Conservation (phyloP, 2,329 filamentous ascomycete species). For the Fonsecaea pugnacius region DNA sequence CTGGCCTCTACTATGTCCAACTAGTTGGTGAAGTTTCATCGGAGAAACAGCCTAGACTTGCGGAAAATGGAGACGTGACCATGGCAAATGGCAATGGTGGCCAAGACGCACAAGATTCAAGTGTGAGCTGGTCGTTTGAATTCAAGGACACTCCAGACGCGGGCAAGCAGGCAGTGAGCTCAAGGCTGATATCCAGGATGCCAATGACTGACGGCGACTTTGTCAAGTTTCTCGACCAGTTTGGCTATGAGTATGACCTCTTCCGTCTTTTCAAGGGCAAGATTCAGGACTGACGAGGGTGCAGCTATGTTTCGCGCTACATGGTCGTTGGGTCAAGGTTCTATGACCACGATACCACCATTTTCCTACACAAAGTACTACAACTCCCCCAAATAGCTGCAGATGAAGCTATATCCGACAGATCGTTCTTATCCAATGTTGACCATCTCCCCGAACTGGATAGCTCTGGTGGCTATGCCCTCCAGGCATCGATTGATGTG, state of each 20-base stretch:
- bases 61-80: conserved; percentile 20
- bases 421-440: conserved; percentile 42
- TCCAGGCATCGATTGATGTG: conserved; percentile 63
- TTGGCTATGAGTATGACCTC: conserved; percentile 57
- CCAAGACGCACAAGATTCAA: conserved; percentile 5
- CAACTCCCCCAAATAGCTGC: conserved; percentile 47
- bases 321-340: conserved; percentile 62
- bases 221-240: conserved; percentile 55
- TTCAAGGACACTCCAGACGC: conserved; percentile 57
- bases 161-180: conserved; percentile 58
- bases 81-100: conserved; percentile 22
- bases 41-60: background rate
- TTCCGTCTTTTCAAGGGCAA: background rate
- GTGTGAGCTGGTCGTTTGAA: conserved; percentile 48
- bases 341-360: conserved; percentile 61
- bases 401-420: conserved; percentile 38
- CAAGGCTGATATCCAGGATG: conserved; percentile 57
- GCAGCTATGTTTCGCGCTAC: conserved; percentile 62
- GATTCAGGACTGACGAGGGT: conserved; percentile 20
- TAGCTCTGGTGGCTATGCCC: conserved; percentile 60
- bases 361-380: conserved; percentile 61
- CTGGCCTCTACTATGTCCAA: conserved; percentile 60
- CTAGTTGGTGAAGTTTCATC: conserved; percentile 51
- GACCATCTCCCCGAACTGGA: conserved; percentile 58
- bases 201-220: conserved; percentile 56